A percentile compares a stretch with the other conserved stretches of the same genome.
Conservation (phyloP, 2,329 filamentous ascomycete genomes). For the Fusarium scirpi region DNA sequence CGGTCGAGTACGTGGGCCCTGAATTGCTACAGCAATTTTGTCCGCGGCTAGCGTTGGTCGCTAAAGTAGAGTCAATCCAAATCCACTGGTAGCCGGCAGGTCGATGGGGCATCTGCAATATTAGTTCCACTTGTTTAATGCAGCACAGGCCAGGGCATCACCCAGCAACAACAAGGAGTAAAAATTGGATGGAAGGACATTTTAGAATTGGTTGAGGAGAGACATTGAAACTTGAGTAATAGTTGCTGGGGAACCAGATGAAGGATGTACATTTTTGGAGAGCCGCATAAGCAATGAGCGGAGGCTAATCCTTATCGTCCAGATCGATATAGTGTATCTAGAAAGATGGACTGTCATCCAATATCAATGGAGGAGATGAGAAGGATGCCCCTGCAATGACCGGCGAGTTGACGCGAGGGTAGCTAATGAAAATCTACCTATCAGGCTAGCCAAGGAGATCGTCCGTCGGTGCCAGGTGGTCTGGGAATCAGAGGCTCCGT, state of each 20-base stretch:
- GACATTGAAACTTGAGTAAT: conserved; percentile 7
- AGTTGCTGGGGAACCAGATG: conserved; percentile 28
- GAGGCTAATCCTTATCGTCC: conserved; percentile 3
- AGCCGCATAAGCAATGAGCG: conserved; percentile 1
- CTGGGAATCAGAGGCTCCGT: not conserved
- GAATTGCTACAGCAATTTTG: conserved; percentile 40
- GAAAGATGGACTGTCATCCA: not conserved
- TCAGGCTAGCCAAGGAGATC: conserved; percentile 17
- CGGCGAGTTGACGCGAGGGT: conserved; percentile 33
- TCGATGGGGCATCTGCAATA: conserved; percentile 47
- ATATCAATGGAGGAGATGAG: conserved; percentile 10
- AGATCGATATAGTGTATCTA: conserved; percentile 1
- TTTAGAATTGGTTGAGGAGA: conserved; percentile 14
- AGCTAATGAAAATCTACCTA: conserved; percentile 25
- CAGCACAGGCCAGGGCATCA: conserved; percentile 48
- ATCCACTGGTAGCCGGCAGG: conserved; percentile 40
- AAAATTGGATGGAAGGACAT: conserved; percentile 19
- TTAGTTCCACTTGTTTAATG: conserved; percentile 51
- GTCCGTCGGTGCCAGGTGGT: conserved; percentile 7
- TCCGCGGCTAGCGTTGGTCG: conserved; percentile 41
- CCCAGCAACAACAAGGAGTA: conserved; percentile 45
- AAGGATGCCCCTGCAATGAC: conserved; percentile 23
- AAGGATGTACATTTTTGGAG: not conserved
- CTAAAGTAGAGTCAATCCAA: conserved; percentile 37
- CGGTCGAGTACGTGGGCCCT: conserved; percentile 39